Base-by-base conservation (phyloP, 148 eudicot species). In the Camellia japonica region DNA sequence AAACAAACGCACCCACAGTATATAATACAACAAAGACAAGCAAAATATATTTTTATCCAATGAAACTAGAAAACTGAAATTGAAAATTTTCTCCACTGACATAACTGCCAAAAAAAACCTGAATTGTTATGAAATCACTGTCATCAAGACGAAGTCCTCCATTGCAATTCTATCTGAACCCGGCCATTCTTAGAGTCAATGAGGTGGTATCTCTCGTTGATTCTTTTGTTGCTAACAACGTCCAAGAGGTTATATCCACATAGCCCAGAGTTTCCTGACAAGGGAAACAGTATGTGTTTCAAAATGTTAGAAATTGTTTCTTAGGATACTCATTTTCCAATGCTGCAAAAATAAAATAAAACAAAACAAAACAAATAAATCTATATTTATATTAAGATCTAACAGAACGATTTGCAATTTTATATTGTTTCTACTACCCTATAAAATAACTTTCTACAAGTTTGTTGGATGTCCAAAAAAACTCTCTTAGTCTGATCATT, bases 181-280 rank as follows among this genome's bases (percentile, higher is more conserved):
- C 88, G 85, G 41, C 94, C 94, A 63, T 91, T 91, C 81, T 89
- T 91, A 2, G 94, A 91, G 79, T 91, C 94, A 42, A 91, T 91
- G 15, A 91, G 92, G 81, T 91, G 84, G 83, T 89, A 88, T 51
- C 74, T 91, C 79, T 89, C 90, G 49, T 92, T 92, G 84, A 90
- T 90, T 80, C 95, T 89, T 87, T 84, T 92, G 83, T 92, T 92
- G 63, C 44, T 68, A 44, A 92, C 88, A 1, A 89, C 93, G 75
- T 92, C 95, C 14, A 85, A 77, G 7, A 92, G 93, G 81, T 67
- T 71, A 92, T 90, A 79, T 92, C 95, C 5, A 84, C 84, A 74
- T 86, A 90, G 61, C 95, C 98, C 84, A 94, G 73, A 74, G 83
- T 44, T 88, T 94, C 98, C 98, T 94, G 87, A 52, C 47, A 73